Evolutionary conservation across 1,284 basidiomycete species (phyloP), one percentile per base, ranked within the genome.

Genomic region (Cystobasidium slooffiae): DNA sequence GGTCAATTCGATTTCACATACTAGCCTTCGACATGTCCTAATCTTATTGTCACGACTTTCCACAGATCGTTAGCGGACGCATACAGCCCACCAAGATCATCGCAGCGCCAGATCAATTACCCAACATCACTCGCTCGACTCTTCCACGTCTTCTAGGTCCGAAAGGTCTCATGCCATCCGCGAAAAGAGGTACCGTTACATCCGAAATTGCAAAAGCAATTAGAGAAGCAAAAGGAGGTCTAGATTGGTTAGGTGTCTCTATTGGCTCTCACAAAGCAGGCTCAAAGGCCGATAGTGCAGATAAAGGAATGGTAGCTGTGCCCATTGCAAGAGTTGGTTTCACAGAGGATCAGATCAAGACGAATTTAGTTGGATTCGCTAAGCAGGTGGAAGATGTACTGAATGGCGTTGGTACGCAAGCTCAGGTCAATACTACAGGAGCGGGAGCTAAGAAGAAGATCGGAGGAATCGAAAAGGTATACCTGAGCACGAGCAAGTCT

Each of bases 161-260:
- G 53, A 89, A 93, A 75, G 95, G 95, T 76, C 84, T 99, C 68
- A 98, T 99, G 94, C 96, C 96, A 16, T 92, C 91, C 8, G 91
- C 91, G 76, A 90, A 95, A 83, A 88, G 96, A 77, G 96, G 96
- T 3, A 97, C 95, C 0, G 96, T 98, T 8, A 92, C 92, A 0
- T 90, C 93, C 68, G 92, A 96, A 75, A 86, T 97, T 72, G 88
- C 85, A 16, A 88, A 88, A 16, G 93, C 91, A 75, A 90, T 99
- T 75, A 86, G 88, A 78, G 88, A 89, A 75, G 87, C 96, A 39
- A 88, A 89, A 68, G 92, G 92, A 12, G 90, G 89, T 12, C 88
- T 90, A 72, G 94, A 97, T 81, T 99, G 95, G 94, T 91, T 89
- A 82, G 92, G 93, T 12, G 94, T 98, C 84, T 90, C 91, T 81